phyloP scores from a whole-genome alignment of 1,284 basidiomycete genomes.

The Ustilago xerochloae region DNA sequence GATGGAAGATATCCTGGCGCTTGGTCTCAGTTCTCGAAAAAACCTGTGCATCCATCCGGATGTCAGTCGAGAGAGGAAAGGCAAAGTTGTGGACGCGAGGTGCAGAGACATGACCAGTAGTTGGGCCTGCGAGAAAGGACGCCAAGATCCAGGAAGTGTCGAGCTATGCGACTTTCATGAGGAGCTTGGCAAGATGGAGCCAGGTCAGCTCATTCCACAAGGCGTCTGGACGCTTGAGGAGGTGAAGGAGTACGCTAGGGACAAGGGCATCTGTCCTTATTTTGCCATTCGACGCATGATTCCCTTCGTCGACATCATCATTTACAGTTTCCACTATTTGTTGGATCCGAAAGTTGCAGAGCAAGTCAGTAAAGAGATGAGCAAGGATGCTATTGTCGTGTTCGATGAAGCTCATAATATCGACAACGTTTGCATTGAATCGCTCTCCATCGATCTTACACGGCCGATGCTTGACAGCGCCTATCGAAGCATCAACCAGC shows the following conservation, averaged over 20 bases:
- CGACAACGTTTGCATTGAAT: slow-evolving; percentile 99
- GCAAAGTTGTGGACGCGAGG: slow-evolving; percentile 93
- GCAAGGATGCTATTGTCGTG: slow-evolving; percentile 97
- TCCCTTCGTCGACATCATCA: slow-evolving; percentile 93
- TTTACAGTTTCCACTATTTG: slow-evolving; percentile 99
- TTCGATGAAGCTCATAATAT: slow-evolving; percentile 99
- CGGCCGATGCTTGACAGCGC: slow-evolving; percentile 98
- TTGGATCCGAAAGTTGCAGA: slow-evolving; percentile 99
- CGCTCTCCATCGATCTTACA: slow-evolving; percentile 96
- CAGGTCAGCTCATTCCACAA: slow-evolving; percentile 83
- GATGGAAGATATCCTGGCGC: slow-evolving; percentile 78
- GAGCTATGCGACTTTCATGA: slow-evolving; percentile 96
- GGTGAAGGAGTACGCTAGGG: slow-evolving; percentile 86
- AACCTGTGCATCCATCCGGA: slow-evolving; percentile 97
- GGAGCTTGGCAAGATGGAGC: slow-evolving; percentile 82
- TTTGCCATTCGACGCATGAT: slow-evolving; percentile 98
- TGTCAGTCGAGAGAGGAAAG: slow-evolving; percentile 96
- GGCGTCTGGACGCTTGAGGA: slow-evolving; percentile 97
- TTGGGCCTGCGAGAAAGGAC: slow-evolving; percentile 84
- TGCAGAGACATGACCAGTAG: slow-evolving; percentile 95
- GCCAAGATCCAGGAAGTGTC: slow-evolving; percentile 88
- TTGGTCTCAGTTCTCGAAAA: slow-evolving; percentile 94
- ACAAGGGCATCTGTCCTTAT: slow-evolving; percentile 91
- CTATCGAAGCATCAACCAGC: slow-evolving; percentile 83
- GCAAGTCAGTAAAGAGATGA: slow-evolving; percentile 96